Conservation (phyloP, 371 early-diverging fungal species). For the Mucor saturninus region DNA sequence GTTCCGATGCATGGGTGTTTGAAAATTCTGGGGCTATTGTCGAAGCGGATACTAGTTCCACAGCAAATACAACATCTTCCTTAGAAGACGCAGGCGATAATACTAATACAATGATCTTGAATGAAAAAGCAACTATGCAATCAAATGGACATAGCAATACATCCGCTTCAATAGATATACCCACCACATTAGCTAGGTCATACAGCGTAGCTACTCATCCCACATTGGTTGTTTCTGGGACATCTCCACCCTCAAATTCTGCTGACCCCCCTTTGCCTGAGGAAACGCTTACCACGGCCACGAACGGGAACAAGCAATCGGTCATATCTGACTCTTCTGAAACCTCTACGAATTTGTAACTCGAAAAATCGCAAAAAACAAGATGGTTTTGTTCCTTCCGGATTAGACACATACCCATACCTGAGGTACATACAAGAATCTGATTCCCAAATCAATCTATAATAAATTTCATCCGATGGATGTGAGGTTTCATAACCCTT, state of each 20-base stretch:
- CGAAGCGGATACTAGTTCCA: slow-evolving; percentile 11
- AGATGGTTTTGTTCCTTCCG: too few relatives aligned
- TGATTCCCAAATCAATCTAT: too few relatives aligned
- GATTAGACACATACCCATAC: too few relatives aligned
- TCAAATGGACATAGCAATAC: background rate
- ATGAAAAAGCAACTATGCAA: background rate
- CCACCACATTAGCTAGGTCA: background rate
- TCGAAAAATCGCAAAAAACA: too few relatives aligned
- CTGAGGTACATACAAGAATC: too few relatives aligned
- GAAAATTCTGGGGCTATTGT: slow-evolving; percentile 43
- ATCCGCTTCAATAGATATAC: slow-evolving; percentile 11
- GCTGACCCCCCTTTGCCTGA: background rate
- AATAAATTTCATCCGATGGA: too few relatives aligned
- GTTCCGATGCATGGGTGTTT: slow-evolving; percentile 42
- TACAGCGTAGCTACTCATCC: slow-evolving; percentile 7
- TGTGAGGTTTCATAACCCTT: too few relatives aligned
- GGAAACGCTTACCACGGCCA: background rate
- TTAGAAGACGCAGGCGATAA: background rate
- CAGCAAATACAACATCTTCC: slow-evolving; percentile 12
- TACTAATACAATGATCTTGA: background rate
- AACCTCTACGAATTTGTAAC: too few relatives aligned
- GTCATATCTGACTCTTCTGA: background rate
- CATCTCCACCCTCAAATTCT: slow-evolving; percentile 7
- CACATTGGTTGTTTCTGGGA: slow-evolving; percentile 17
- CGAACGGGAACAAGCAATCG: background rate